Base-by-base conservation (phyloP, 2,329 filamentous ascomycete species). In the Saccharata proteae region DNA sequence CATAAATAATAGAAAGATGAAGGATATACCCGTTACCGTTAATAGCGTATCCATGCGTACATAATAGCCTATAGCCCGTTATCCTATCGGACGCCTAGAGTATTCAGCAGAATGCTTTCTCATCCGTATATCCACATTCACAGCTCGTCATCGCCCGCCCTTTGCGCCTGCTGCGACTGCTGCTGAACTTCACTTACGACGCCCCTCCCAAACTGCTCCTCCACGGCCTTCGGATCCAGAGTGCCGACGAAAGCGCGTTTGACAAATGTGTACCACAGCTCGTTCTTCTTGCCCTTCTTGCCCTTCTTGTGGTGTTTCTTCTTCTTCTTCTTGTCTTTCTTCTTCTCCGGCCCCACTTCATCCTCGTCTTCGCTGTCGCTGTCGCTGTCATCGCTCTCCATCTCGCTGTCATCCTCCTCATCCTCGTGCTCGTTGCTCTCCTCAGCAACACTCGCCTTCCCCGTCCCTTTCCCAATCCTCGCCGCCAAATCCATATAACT, bases 401-500 rank as follows among this genome's bases (percentile, higher is more conserved):
- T 39, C 5, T 51, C 46, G 3, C 52, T 48, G 11, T 40, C 36
- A 16, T 36, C 23, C n/a, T 41, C 42, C 13, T 47, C 45, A 14
- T 20, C 24, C 15, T 45, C 34, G 5, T 29, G 18, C n/a, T 38
- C 24, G 13, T 23, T 5, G 11, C 38, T 31, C 6, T 39, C 32
- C 8, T 31, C 25, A 16, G 39, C 26, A n/a, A 36, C 32, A 16
- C 32, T 35, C 26, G 9, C 26, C 30, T 18, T 26, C 23, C 30
- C 21, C 19, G 2, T 15, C 30, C 30, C 44, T 13, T 34, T 35
- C 7, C 80, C 81, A 47, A 96, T 92, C 33, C 77, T 68, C 40
- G 77, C 72, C 8, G 90, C 90, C 28, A 96, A 66, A 38, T 80
- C 69, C 26, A 96, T 61, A 50, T 80, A 80, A 50, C 75, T 92